A percentile compares a stretch with the other conserved stretches of the same genome.
Conservation (phyloP, 176 grass and related monocot species). For the Panicum miliaceum region DNA sequence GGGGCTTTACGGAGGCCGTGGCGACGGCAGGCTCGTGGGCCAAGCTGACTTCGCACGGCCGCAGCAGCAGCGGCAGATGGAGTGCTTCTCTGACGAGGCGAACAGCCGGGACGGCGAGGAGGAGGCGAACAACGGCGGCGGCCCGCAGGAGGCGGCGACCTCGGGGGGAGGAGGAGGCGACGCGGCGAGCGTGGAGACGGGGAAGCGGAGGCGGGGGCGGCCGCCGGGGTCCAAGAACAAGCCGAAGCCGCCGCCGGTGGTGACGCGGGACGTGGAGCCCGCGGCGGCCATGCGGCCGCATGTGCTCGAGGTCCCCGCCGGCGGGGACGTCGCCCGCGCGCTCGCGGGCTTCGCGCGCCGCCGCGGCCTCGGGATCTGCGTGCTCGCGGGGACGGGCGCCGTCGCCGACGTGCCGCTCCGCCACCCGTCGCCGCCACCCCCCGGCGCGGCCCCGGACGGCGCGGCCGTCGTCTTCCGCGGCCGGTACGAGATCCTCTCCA, state of each 20-base stretch:
- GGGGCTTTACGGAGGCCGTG: not conserved
- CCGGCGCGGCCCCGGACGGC: not conserved
- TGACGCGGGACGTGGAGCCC: slow-evolving; percentile 60
- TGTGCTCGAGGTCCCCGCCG: slow-evolving; percentile 71
- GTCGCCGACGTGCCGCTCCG: slow-evolving; percentile 68
- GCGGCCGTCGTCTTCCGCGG: slow-evolving; percentile 62
- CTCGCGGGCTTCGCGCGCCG: slow-evolving; percentile 57
- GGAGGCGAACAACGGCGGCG: not conserved
- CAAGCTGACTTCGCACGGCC: not conserved
- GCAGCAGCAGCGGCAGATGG: slow-evolving; percentile 42
- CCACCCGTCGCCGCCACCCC: slow-evolving; percentile 11
- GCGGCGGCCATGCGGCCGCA: slow-evolving; percentile 68
- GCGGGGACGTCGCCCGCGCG: slow-evolving; percentile 63
- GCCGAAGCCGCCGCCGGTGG: slow-evolving; percentile 60
- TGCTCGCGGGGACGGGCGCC: slow-evolving; percentile 56
- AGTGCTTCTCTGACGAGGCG: slow-evolving; percentile 65
- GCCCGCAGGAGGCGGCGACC: not conserved
- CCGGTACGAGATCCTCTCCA: slow-evolving; percentile 78
- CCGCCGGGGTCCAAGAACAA: slow-evolving; percentile 93
- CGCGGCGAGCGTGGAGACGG: slow-evolving; percentile 31
- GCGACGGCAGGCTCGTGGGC: not conserved
- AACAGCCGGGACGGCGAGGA: slow-evolving; percentile 43
- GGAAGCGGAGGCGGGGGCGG: slow-evolving; percentile 65
- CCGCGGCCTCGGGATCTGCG: slow-evolving; percentile 68
- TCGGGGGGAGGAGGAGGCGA: slow-evolving; percentile 24